Conservation (phyloP, 768 basidiomycete species). For the Boletus rufocinnamomeus region DNA sequence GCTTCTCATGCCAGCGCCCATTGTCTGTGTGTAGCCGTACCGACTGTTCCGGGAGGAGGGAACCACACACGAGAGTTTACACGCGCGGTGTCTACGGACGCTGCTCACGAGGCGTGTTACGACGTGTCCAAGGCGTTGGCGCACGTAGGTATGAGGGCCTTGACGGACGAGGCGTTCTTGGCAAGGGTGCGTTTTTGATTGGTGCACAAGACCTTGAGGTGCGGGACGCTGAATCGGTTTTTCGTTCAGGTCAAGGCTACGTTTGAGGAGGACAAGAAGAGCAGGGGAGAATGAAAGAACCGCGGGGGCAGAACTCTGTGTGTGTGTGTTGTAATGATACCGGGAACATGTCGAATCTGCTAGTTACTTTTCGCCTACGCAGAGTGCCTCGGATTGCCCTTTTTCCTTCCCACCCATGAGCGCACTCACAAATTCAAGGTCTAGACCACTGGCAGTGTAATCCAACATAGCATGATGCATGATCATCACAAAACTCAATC, state of each 20-base stretch:
- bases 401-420: too few species aligned
- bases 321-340: background rate
- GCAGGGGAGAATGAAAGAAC: slow-evolving; percentile 1
- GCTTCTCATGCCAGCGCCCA: background rate
- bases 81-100: slow-evolving; percentile 54
- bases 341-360: background rate
- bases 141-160: slow-evolving; percentile 61
- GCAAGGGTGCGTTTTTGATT: slow-evolving; percentile 43
- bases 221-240: background rate
- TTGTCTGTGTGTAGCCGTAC: slow-evolving; percentile 54
- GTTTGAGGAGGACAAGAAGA: slow-evolving; percentile 45
- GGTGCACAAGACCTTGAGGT: background rate
- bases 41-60: slow-evolving; percentile 66
- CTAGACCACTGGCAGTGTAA: too few species aligned
- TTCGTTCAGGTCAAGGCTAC: slow-evolving; percentile 44
- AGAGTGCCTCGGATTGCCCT: too few species aligned
- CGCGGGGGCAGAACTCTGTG: background rate
- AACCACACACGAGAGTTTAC: slow-evolving; percentile 75
- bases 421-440: too few species aligned
- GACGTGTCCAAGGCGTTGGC: slow-evolving; percentile 73
- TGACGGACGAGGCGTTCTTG: slow-evolving; percentile 66
- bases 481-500: too few species aligned
- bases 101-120: slow-evolving; percentile 65
- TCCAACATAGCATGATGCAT: too few species aligned
- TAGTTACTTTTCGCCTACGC: too few species aligned